Evolutionary conservation across 1,284 basidiomycete genomes (phyloP).

Genomic region (Tremellales sp.): DNA sequence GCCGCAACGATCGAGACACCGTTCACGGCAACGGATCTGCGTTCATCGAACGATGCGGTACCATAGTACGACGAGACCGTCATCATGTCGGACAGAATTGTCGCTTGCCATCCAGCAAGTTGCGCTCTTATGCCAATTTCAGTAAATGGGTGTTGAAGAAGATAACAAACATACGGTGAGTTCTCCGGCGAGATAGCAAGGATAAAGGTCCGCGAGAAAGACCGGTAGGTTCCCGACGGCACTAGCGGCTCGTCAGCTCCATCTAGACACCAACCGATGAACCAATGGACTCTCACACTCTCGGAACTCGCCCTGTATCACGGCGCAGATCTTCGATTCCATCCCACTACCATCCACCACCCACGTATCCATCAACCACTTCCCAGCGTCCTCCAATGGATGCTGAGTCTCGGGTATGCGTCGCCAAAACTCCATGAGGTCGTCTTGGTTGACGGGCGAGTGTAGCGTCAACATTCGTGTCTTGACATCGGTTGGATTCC

Average conservation of each 20-base stretch:
- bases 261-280: not conserved
- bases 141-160: not conserved
- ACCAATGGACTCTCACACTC: constrained; percentile 61
- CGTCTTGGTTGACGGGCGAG: constrained; percentile 61
- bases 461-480: constrained; percentile 68
- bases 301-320: constrained; percentile 84
- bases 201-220: constrained; percentile 89
- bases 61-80: constrained; percentile 78
- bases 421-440: constrained; percentile 47
- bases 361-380: constrained; percentile 88
- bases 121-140: constrained; percentile 43
- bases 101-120: constrained; percentile 79
- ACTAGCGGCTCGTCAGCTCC: constrained; percentile 29
- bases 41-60: constrained; percentile 59
- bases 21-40: constrained; percentile 26
- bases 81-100: constrained; percentile 84
- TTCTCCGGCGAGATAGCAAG: constrained; percentile 74
- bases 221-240: constrained; percentile 56
- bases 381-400: constrained; percentile 63
- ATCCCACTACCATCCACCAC: constrained; percentile 60
- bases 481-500: constrained; percentile 60
- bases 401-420: constrained; percentile 75
- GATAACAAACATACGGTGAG: constrained; percentile 61
- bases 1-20: constrained; percentile 40
- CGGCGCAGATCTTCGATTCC: constrained; percentile 64